A percentile compares a stretch with the other conserved stretches of the same genome.
Conservation (phyloP, 169 alveolate genomes). For the Perkinsus olseni region DNA sequence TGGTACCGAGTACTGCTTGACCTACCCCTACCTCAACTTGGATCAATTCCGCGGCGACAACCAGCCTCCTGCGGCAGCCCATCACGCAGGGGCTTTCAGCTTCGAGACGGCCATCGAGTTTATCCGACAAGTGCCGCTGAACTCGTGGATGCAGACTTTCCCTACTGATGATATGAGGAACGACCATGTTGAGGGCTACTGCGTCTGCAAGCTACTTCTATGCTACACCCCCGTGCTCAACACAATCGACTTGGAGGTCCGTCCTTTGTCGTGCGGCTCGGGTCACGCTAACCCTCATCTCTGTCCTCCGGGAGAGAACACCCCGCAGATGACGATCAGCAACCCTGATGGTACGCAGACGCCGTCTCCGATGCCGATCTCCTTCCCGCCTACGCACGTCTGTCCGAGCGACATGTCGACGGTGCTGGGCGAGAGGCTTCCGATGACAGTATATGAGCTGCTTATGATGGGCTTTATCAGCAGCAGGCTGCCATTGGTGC, state of each 20-base stretch:
- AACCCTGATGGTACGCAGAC: not conserved
- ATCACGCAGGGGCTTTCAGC: slow-evolving; percentile 1
- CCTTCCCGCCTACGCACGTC: not conserved
- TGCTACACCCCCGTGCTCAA: not conserved
- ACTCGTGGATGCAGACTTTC: not conserved
- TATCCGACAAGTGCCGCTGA: not conserved
- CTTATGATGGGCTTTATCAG: not conserved
- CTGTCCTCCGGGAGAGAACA: not conserved
- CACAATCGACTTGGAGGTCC: not conserved
- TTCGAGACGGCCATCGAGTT: slow-evolving; percentile 5
- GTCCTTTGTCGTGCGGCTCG: not conserved
- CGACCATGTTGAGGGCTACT: slow-evolving; percentile 19
- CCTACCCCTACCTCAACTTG: slow-evolving; percentile 33
- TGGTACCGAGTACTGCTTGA: slow-evolving; percentile 27
- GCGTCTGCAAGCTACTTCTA: not conserved
- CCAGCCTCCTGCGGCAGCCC: not conserved
- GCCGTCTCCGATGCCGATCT: not conserved
- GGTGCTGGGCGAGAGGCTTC: slow-evolving; percentile 14
- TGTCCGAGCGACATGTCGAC: slow-evolving; percentile 5
- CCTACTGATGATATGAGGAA: slow-evolving; percentile 4
- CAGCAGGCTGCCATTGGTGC: slow-evolving; percentile 1
- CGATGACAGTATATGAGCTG: not conserved
- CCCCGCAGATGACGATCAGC: not conserved
- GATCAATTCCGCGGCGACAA: slow-evolving; percentile 13
- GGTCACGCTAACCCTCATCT: not conserved